Conservation (phyloP, 2,329 filamentous ascomycete species). For the Fusarium lyarnte region DNA sequence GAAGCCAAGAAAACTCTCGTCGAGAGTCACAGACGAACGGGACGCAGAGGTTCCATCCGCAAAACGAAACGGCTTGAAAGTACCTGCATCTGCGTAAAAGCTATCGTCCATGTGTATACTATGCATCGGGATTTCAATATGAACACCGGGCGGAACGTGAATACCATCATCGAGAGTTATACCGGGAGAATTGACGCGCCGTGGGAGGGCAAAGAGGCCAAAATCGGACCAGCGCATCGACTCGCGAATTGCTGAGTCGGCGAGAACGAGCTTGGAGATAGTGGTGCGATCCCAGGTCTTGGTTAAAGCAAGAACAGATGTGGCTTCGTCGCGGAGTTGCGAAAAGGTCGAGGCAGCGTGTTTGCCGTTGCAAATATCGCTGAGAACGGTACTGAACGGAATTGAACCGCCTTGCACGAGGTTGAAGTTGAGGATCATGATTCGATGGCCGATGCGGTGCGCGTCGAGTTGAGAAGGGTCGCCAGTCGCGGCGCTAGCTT, state of each 20-base stretch:
- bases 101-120: neutral
- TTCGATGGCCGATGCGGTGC: neutral
- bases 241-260: neutral
- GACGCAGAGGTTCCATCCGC: neutral
- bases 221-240: conserved; percentile 1
- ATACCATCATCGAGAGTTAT: neutral
- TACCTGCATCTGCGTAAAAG: neutral
- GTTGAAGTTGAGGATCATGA: neutral
- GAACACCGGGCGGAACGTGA: neutral
- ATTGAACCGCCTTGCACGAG: neutral
- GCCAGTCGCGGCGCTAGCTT: neutral
- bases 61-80: neutral
- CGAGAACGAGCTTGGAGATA: neutral
- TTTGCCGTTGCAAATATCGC: neutral
- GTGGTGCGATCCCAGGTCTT: neutral
- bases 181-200: neutral
- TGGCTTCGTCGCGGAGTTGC: neutral
- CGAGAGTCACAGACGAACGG: neutral
- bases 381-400: neutral
- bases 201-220: neutral
- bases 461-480: neutral
- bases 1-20: neutral
- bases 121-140: neutral
- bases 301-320: neutral
- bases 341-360: neutral